Percentiles rank a stretch among this genome's conserved stretches.
Evolutionary conservation across 2,329 filamentous ascomycete genomes (phyloP).

Genomic region (Talaromyces albobiverticillius): DNA sequence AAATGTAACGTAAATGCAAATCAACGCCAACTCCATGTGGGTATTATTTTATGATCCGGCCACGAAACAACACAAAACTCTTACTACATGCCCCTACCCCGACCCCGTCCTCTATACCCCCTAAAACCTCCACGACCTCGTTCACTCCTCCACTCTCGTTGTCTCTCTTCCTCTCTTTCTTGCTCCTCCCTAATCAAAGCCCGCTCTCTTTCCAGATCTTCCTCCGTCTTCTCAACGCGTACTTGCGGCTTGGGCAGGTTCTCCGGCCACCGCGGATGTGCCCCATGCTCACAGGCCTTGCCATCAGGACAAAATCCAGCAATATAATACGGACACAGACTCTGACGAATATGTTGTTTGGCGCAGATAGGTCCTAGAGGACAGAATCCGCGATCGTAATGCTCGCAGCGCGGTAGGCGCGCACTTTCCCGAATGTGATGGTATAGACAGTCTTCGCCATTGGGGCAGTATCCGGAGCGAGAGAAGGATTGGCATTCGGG

Average conservation of each 20-base stretch:
- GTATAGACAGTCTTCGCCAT: conserved; percentile 94
- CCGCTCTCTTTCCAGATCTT: conserved; percentile 62
- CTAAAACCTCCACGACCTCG: conserved; percentile 50
- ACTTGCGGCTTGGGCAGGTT: conserved; percentile 61
- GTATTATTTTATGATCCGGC: background rate
- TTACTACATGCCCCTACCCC: conserved; percentile 23
- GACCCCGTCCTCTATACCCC: conserved; percentile 46
- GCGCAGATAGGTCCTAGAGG: conserved; percentile 82
- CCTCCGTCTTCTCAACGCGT: conserved; percentile 67
- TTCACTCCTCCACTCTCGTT: conserved; percentile 53
- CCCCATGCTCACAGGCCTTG: conserved; percentile 69
- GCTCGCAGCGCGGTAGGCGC: conserved; percentile 75
- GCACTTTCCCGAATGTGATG: conserved; percentile 83
- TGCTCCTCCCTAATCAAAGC: conserved; percentile 59
- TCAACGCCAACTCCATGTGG: conserved; percentile 1
- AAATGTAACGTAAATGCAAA: too few relatives aligned
- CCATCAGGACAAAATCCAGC: conserved; percentile 94
- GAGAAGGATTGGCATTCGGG: conserved; percentile 97
- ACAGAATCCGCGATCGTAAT: conserved; percentile 95
- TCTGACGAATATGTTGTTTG: conserved; percentile 82
- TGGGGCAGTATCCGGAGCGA: conserved; percentile 89
- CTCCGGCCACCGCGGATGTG: conserved; percentile 75
- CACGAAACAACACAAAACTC: too few relatives aligned
- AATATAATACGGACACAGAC: conserved; percentile 79
- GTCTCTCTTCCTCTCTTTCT: conserved; percentile 53